Evolutionary conservation across 2,329 filamentous ascomycete genomes (phyloP), one percentile per base, ranked within the genome.

Genomic region (Claviceps capensis): DNA sequence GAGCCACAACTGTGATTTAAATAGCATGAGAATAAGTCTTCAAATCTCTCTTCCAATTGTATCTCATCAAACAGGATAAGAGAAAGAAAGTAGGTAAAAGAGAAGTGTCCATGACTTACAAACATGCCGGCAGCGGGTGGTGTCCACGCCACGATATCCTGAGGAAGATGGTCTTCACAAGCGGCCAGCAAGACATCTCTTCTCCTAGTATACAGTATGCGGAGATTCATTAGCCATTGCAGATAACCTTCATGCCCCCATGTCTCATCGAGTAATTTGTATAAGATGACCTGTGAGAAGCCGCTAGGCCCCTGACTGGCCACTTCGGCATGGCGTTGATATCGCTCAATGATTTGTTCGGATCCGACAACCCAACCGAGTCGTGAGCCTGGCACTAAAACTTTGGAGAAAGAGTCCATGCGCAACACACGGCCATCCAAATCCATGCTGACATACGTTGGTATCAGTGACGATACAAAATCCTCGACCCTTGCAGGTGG

Each of bases 231-330:
- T 57, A 98, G 71, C 93, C 93, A 98, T 62, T 84, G 77, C 23
- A 98, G 69, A 63, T 94, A 98, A 1, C 90, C 90, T 43, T 80
- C 76, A 62, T 98, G 93, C 23, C 91, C 93, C 93, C 93, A 98
- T 48, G 83, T 82, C 67, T 95, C 88, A 58, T 98, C 93, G 2
- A 98, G 75, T 22, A 98, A 74, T 70, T 95, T 94, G 72, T 86
- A 90, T 51, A 97, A 71, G 8, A 91, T 74, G 22, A 93, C 73
- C 70, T 97, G 91, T 0, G 86, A 82, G 61, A 95, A 79, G 44
- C 93, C 93, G 52, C 81, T 83, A 0, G 93, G 89, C 17, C 87
- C 88, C 64, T 98, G 93, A 46, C 83, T 88, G 41, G 82, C 85
- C 22, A 85, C 81, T 68, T 98, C 93, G 57, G 83, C 83, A 67